phyloP scores from a whole-genome alignment of 2,329 filamentous ascomycete species.

The Hymenoscyphus albidus region DNA sequence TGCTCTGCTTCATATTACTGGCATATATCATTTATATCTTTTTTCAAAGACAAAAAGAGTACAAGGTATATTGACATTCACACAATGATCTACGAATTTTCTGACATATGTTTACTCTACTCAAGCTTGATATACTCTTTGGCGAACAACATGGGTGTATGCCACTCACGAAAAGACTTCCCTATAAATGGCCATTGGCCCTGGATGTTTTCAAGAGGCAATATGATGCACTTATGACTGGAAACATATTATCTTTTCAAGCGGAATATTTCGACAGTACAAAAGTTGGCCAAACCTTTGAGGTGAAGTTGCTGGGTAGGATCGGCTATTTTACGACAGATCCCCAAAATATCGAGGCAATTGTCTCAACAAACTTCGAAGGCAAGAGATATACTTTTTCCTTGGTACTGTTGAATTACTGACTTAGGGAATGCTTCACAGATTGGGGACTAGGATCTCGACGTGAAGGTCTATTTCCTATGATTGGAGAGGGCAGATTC shows the following conservation, averaged over 20 bases:
- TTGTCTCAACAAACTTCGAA: constrained; percentile 40
- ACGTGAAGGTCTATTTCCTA: neutral
- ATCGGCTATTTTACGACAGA: constrained; percentile 32
- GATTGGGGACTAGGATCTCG: constrained; percentile 19
- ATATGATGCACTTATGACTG: constrained; percentile 19
- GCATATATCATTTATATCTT: neutral
- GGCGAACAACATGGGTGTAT: constrained; percentile 16
- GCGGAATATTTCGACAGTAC: constrained; percentile 17
- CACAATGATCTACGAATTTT: neutral
- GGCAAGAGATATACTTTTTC: constrained; percentile 17
- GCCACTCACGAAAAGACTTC: constrained; percentile 12
- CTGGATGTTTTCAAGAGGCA: constrained; percentile 29
- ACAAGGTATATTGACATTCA: neutral
- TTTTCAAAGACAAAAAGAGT: neutral
- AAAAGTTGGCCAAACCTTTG: constrained; percentile 2
- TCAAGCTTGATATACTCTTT: neutral
- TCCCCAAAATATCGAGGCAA: constrained; percentile 34
- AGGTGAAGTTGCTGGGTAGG: constrained; percentile 16
- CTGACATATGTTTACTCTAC: neutral
- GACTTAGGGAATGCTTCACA: constrained; percentile 1
- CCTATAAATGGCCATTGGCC: constrained; percentile 29
- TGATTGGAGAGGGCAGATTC: constrained; percentile 6
- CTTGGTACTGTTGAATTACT: neutral
- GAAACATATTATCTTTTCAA: constrained; percentile 24
- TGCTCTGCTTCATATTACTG: neutral